phyloP scores from a whole-genome alignment of 176 grass and related monocot genomes.

The Olyra latifolia region DNA sequence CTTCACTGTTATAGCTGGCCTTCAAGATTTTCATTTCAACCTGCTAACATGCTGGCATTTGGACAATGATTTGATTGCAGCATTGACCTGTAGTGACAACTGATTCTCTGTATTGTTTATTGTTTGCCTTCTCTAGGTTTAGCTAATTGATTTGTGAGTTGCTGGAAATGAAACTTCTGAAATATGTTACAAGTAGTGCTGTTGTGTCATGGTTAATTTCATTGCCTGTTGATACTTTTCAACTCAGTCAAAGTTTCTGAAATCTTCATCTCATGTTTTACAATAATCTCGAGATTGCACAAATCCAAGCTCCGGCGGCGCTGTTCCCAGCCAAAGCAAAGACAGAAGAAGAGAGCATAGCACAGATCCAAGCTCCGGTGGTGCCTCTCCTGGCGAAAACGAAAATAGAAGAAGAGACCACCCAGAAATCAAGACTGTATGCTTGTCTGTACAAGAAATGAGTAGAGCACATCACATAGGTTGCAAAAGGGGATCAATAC shows the following conservation, averaged over 20 bases:
- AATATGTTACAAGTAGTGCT: not conserved
- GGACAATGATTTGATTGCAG: not conserved
- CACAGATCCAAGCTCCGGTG: slow-evolving; percentile 43
- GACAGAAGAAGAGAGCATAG: slow-evolving; percentile 23
- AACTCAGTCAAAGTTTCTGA: not conserved
- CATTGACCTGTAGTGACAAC: not conserved
- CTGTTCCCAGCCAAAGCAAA: slow-evolving; percentile 16
- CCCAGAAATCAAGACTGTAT: slow-evolving; percentile 33
- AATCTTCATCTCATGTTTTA: not conserved
- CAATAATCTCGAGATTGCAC: slow-evolving; percentile 51
- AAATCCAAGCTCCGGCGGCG: slow-evolving; percentile 35
- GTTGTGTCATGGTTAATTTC: not conserved
- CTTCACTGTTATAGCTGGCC: no score
- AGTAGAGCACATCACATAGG: slow-evolving; percentile 46
- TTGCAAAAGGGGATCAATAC: slow-evolving; percentile 18
- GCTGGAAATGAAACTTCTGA: not conserved
- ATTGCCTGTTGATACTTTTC: not conserved
- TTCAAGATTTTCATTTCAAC: no score
- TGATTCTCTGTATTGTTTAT: not conserved
- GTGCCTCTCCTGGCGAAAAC: slow-evolving; percentile 12
- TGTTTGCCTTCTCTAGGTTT: slow-evolving; percentile 11
- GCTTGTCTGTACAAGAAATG: slow-evolving; percentile 45
- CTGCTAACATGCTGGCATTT: no score
- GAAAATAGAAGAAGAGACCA: not conserved
- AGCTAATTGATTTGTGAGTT: not conserved